Evolutionary conservation across 75 land plant genomes (phyloP), one percentile per base, ranked within the genome.

Genomic region (Picea glauca): DNA sequence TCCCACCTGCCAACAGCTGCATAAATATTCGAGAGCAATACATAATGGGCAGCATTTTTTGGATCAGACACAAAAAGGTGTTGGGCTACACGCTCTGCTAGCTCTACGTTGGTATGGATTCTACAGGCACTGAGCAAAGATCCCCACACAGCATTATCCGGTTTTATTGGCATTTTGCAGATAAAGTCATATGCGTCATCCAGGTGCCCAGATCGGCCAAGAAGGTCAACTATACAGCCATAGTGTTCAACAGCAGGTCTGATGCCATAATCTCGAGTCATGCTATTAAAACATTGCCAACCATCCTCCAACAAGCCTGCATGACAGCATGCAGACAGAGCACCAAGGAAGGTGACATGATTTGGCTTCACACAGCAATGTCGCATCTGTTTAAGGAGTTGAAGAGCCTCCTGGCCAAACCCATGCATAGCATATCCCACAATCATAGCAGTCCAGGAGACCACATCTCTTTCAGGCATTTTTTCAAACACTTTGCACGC

Each of bases 301-400:
- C 76, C 76, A 18, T 75, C 40, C 17, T 33, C 21, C 40, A 75
- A 23, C 17, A 75, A 23, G 58, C 76, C 57, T 18, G 76, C 23
- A 75, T 75, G 76, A 58, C 76, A 46, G 79, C 82, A 81, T 38
- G 80, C 80, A 33, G 35, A 23, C 33, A 81, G 68, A 62, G 56
- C 81, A 38, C 78, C 58, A 23, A 38, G 33, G n/a, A 68, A 78
- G 50, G 80, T 77, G 21, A 77, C 56, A 13, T 15, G 58, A 32
- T 81, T 81, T 20, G 81, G 72, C 33, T 78, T 77, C 20, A 81
- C 82, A 5, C 54, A 46, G 20, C 57, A 26, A 18, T 75, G 31
- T 56, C 57, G 56, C 76, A 75, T 75, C n/a, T 56, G 58, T 23
- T 75, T 58, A 50, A 75, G 56, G 26, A 50, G 57, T 43, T 75